A percentile compares a stretch with the other conserved stretches of the same genome.
phyloP scores from a whole-genome alignment of 1,284 basidiomycete species.

The Neolentinus lepideus region DNA sequence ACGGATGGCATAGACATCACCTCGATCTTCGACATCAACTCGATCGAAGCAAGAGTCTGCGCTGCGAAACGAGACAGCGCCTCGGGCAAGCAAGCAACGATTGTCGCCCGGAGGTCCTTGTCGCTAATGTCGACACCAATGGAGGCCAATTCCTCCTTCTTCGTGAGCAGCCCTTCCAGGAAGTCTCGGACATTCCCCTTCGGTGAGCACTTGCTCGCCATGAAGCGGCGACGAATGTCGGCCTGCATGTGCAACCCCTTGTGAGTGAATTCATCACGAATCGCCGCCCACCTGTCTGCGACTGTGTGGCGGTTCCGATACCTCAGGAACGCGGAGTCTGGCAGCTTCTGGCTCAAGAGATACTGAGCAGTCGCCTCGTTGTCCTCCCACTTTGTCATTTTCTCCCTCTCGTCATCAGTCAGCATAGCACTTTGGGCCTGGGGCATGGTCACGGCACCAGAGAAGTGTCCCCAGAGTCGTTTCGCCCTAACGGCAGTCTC shows the following conservation, averaged over 20 bases:
- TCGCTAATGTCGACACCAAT: slow-evolving; percentile 22
- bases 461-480: background rate
- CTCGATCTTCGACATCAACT: slow-evolving; percentile 2
- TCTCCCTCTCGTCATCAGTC: background rate
- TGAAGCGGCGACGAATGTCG: slow-evolving; percentile 20
- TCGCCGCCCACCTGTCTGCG: slow-evolving; percentile 18
- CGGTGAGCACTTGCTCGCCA: slow-evolving; percentile 20
- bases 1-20: background rate
- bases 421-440: background rate
- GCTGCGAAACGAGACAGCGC: slow-evolving; percentile 22
- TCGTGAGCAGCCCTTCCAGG: slow-evolving; percentile 18
- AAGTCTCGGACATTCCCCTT: slow-evolving; percentile 23
- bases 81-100: slow-evolving; percentile 23
- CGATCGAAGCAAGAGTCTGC: slow-evolving; percentile 15
- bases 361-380: background rate
- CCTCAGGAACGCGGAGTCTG: slow-evolving; percentile 19
- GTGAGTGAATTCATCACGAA: slow-evolving; percentile 21
- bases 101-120: slow-evolving; percentile 17
- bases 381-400: background rate
- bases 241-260: slow-evolving; percentile 20
- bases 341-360: slow-evolving; percentile 18
- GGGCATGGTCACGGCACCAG: background rate
- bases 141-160: slow-evolving; percentile 20
- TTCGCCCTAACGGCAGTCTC: background rate
- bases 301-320: slow-evolving; percentile 14